A percentile compares a stretch with the other conserved stretches of the same genome.
Evolutionary conservation across 768 basidiomycete species (phyloP).

Genomic region (Solioccasus polychromus): DNA sequence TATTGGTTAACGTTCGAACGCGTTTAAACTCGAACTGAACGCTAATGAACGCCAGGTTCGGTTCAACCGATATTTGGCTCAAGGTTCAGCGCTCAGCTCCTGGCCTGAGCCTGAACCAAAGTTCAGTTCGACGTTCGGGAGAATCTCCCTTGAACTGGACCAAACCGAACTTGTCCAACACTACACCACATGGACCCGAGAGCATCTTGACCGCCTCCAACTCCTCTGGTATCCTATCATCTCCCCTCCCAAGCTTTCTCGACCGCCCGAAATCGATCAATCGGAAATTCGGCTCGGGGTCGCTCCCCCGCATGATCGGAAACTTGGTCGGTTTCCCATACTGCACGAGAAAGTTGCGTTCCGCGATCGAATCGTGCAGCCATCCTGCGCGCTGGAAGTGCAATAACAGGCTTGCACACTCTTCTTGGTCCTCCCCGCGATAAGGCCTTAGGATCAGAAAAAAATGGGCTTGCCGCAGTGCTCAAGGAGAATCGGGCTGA

Average conservation of each 20-base stretch:
- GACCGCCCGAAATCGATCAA: slow-evolving; percentile 52
- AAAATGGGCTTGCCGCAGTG: slow-evolving; percentile 43
- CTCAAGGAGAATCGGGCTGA: slow-evolving; percentile 46
- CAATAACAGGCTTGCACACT: slow-evolving; percentile 39
- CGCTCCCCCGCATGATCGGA: slow-evolving; percentile 1
- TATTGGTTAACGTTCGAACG: no score
- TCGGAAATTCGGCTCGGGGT: slow-evolving; percentile 37
- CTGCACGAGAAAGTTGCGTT: slow-evolving; percentile 45
- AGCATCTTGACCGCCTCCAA: slow-evolving; percentile 6
- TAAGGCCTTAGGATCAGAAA: slow-evolving; percentile 22
- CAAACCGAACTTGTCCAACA: no score
- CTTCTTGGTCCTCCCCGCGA: slow-evolving; percentile 37
- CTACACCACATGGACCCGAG: no score
- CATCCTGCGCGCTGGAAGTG: slow-evolving; percentile 40
- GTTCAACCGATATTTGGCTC: no score
- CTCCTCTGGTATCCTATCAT: slow-evolving; percentile 9
- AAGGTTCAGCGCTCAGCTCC: no score
- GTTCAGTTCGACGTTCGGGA: no score
- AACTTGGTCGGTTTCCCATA: slow-evolving; percentile 37
- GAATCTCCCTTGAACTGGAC: no score
- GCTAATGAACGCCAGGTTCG: no score
- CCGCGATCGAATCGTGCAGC: slow-evolving; percentile 40
- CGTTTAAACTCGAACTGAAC: no score
- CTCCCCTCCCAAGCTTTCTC: background rate
- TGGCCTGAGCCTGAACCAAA: no score